Conservation (phyloP, 768 basidiomycete genomes). For the Amanita exitialis region DNA sequence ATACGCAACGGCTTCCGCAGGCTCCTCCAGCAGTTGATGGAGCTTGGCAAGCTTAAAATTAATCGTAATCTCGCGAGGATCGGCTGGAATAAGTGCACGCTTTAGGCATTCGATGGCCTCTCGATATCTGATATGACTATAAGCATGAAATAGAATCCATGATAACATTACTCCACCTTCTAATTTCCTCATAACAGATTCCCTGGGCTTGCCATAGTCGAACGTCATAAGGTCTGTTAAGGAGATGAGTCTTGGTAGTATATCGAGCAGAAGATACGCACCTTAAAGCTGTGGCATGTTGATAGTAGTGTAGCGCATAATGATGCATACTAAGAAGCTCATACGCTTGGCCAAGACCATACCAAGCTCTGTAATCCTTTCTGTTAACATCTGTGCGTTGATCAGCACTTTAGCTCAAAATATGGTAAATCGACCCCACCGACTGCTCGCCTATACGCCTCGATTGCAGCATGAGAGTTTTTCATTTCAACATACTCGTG, state of each 20-base stretch:
- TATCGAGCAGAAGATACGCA: conserved; percentile 16
- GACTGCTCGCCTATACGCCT: conserved; percentile 92
- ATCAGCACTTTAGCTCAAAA: not conserved
- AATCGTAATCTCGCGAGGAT: conserved; percentile 65
- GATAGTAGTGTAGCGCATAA: conserved; percentile 94
- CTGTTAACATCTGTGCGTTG: conserved; percentile 71
- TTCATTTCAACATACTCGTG: conserved; percentile 99
- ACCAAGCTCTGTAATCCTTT: conserved; percentile 98
- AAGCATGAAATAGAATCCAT: not conserved
- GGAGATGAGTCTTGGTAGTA: not conserved
- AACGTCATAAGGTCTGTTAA: conserved; percentile 83
- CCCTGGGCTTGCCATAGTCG: conserved; percentile 95
- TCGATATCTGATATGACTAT: conserved; percentile 40
- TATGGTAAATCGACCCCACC: conserved; percentile 38
- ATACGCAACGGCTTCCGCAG: conserved; percentile 61
- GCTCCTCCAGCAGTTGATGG: conserved; percentile 57
- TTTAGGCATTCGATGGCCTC: conserved; percentile 92
- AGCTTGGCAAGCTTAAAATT: conserved; percentile 68
- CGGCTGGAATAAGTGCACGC: conserved; percentile 77
- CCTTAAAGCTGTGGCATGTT: conserved; percentile 89
- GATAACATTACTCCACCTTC: conserved; percentile 40
- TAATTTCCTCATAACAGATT: conserved; percentile 87
- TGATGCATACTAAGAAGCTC: conserved; percentile 95
- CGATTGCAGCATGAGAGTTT: conserved; percentile 97
- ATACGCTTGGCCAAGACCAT: conserved; percentile 96